Evolutionary conservation across 768 basidiomycete genomes (phyloP), one percentile per base, ranked within the genome.

Genomic region (Flagelloscypha sp.): DNA sequence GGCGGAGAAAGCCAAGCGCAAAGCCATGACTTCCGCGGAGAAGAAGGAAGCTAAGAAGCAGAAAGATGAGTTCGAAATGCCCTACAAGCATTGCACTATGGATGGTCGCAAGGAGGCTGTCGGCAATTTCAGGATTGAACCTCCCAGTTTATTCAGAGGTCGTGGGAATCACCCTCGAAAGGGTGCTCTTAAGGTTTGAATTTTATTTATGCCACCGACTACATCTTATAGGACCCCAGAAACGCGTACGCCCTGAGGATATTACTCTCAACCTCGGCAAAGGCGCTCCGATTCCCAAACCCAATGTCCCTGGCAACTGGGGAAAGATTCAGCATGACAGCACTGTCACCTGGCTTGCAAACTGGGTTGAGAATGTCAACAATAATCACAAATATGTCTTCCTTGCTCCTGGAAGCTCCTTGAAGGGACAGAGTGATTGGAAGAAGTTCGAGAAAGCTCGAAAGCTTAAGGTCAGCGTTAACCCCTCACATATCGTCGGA

Each of bases 131-230:
- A 74, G 92, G 46, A 80, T 97, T 34, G 95, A 99, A 70, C 95
- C 95, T 55, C 95, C 95, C 18, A 93, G 94, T n/a, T 63, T 98
- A 33, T 99, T 98, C 63, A 68, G 95, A 57, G 95, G 95, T 42
- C 92, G 95, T 45, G 95, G 95, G 36, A 92, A 97, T 48, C 95
- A 99, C 59, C 95, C 95, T 1, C 93, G 84, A 72, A 98, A 97
- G 57, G 95, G 95, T 12, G 79, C 81, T 25, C 67, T 95, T 33
- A 98, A 98, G 72, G 93, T 89, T 50, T 52, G 65, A 52, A 15
- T 16, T 33, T 11, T 32, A 5, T 15, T 27, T 6, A 22, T 13
- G 31, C 21, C 30, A 28, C 29, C 6, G 36, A 54, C 12, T 24
- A 17, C 9, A 24, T 18, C 20, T 30, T 21, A 40, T 50, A 31